A percentile compares a stretch with the other conserved stretches of the same genome.
These are phyloP conservation scores for Metarhizium guizhouense DNA, from an alignment of 2,329 filamentous ascomycete species.

Conservation along the genomic window DNA sequence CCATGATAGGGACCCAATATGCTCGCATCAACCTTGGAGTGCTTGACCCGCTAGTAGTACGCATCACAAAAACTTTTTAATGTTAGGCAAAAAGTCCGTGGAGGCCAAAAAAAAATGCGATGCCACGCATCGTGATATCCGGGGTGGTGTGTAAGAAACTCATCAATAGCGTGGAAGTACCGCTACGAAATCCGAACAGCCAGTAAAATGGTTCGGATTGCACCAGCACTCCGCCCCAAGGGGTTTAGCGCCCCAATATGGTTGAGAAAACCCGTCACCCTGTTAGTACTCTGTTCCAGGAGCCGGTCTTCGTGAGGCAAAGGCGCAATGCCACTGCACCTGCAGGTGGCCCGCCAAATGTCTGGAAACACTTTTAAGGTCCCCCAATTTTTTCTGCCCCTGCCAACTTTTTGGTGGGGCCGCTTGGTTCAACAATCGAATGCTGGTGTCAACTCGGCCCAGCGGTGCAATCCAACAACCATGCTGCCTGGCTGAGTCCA, in stretches of 20 bases:
- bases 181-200: not conserved
- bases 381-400: slow-evolving; percentile 24
- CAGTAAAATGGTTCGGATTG: not conserved
- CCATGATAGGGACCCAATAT: not conserved
- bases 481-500: slow-evolving; percentile 7
- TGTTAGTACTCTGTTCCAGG: not conserved
- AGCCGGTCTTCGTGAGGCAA: slow-evolving; percentile 1
- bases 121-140: too few relatives aligned
- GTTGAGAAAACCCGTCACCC: slow-evolving; percentile 12
- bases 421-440: slow-evolving; percentile 26
- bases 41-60: too few relatives aligned
- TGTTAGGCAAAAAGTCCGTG: not conserved
- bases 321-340: not conserved
- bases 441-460: not conserved
- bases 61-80: too few relatives aligned
- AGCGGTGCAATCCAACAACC: not conserved
- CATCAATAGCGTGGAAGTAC: slow-evolving; percentile 1
- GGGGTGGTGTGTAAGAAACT: too few relatives aligned
- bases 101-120: too few relatives aligned
- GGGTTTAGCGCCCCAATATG: slow-evolving; percentile 13
- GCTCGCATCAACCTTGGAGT: not conserved
- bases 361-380: slow-evolving; percentile 1
- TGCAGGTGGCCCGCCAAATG: slow-evolving; percentile 7
- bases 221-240: slow-evolving; percentile 5
- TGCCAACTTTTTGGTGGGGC: slow-evolving; percentile 24